Evolutionary conservation across 345 rosid genomes (phyloP), one percentile per base, ranked within the genome.

Genomic region (Eucalyptus sideroxylon): DNA sequence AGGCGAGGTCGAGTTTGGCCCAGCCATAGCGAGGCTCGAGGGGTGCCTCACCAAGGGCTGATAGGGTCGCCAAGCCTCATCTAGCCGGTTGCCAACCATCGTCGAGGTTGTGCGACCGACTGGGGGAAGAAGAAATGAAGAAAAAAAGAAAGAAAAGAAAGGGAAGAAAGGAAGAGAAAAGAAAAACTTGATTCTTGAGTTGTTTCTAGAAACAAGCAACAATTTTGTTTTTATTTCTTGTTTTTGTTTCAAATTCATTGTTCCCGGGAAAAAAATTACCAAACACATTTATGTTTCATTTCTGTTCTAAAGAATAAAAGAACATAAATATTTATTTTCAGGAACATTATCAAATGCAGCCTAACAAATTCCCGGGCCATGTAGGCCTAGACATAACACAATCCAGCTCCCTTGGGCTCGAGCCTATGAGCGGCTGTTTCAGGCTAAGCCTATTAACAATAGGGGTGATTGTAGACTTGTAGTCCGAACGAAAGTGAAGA

Each of bases 91-190:
- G 7, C 8, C 3, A 0, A 50, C 53, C 53, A 50, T 50, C 0
- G 8, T 0, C 0, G 0, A 50, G 53, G 53, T 0, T 0, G 1
- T 1, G 8, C 0, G 0, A 16, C 3, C 1, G 1, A 0, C 0
- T 16, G 19, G 8, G 7, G 19, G 19, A 50, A 50, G 53, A 15
- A 16, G 53, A 50, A 50, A 50, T 2, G 51, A 50, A 50, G 51
- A 50, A 50, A 50, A 7, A 7, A 42, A 7, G 8, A 42, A 42
- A 42, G 44, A 42, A 42, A 42, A 42, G 7, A 42, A 42, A 42
- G 44, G 8, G 44, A 42, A 42, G 8, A 42, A 42, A 42, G 44
- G 7, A 42, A 42, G 44, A 42, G 3, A 50, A 16, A 50, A 50
- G 1, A 50, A 50, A 50, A 0, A 6, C 8, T 50, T 16, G 0